phyloP scores from a whole-genome alignment of 2,329 filamentous ascomycete genomes.

The Magnaporthiopsis poae region DNA sequence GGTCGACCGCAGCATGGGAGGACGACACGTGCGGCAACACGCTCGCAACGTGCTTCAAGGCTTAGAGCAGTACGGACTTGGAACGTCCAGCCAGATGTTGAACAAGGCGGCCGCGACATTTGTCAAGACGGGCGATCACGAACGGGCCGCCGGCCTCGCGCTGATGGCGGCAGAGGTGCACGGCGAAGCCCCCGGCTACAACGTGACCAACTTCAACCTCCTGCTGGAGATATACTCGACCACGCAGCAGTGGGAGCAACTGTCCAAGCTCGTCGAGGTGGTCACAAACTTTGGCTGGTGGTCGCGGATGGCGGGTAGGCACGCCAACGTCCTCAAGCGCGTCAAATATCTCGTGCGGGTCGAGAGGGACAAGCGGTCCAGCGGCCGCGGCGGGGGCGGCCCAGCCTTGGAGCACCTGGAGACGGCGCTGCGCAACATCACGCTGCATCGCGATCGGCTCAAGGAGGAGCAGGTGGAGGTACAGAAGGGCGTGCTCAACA shows the following conservation, averaged over 20 bases:
- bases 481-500: not conserved
- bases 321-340: slow-evolving; percentile 1
- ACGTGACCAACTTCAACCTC: slow-evolving; percentile 23
- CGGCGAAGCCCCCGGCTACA: slow-evolving; percentile 19
- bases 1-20: slow-evolving; percentile 18
- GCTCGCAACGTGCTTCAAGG: slow-evolving; percentile 14
- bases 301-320: not conserved
- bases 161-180: slow-evolving; percentile 17
- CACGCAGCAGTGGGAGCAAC: slow-evolving; percentile 15
- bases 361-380: not conserved
- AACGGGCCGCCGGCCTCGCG: slow-evolving; percentile 20
- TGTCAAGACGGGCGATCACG: slow-evolving; percentile 18
- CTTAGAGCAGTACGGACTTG: slow-evolving; percentile 16
- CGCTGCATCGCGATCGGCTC: not conserved
- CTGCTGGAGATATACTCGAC: slow-evolving; percentile 19
- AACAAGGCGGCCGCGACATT: slow-evolving; percentile 22
- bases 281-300: slow-evolving; percentile 11
- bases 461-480: not conserved
- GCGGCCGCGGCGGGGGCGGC: not conserved
- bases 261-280: slow-evolving; percentile 15
- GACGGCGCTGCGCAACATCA: not conserved
- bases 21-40: slow-evolving; percentile 14
- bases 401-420: not conserved
- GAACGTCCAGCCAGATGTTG: slow-evolving; percentile 18
- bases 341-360: not conserved